Evolutionary conservation across 768 basidiomycete species (phyloP), one percentile per base, ranked within the genome.

Genomic region (Coprinopsis sp.): DNA sequence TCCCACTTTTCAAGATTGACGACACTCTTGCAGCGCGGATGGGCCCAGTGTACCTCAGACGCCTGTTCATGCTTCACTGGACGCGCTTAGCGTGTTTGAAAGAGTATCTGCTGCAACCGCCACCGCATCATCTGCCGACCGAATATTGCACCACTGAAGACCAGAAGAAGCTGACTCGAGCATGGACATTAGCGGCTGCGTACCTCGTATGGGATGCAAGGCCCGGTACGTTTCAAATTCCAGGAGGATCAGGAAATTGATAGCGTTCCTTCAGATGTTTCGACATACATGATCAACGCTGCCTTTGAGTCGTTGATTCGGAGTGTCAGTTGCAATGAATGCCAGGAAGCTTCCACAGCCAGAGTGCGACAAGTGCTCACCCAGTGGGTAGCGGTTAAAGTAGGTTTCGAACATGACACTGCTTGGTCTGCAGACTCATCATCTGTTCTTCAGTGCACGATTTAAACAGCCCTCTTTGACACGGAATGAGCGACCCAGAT

Each of bases 301-400:
- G 70, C 74, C 6, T 66, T 81, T 30, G 63, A 65, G 6, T 74
- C 80, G 28, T 55, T 81, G 24, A 68, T 66, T 7, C 73, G 77
- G 19, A 70, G 72, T 36, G 54, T 81, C 1, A 51, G 61, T 5
- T 81, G 79, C 59, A 64, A 68, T 1, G 51, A 67, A 11, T 81
- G 79, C 56, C 65, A 65, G 38, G 48, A 60, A 14, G 55, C 64
- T 11, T 59, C 82, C 28, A 58, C 64, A 29, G 71, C 72, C 22
- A 68, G 76, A n/a, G 66, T 79, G 24, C 71, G 68, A 47, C 63
- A 66, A 18, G 67, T 80, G 23, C 54, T 78, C 18, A 54, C 69
- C 13, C 70, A 77, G 53, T 81, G 80, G 79, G 71, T 76, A 3
- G 64, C 68, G 2, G 76, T 81, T 28, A 81, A 79, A 66, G 79